Evolutionary conservation across 306 rosid species (phyloP).

Genomic region (Chamaecrista fasciculata): DNA sequence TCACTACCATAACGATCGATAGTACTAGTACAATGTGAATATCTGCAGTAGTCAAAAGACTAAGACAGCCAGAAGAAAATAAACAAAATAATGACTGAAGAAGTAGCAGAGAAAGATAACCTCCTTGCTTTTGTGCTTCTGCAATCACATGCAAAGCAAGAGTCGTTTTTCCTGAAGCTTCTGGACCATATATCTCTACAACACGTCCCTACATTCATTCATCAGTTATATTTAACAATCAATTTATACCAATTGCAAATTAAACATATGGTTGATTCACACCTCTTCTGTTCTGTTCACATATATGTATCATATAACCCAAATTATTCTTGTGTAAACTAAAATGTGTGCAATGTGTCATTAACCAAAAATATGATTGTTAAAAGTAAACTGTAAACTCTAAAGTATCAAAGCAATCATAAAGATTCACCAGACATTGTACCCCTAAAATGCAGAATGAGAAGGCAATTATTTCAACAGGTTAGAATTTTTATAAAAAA

Average conservation of each 20-base stretch:
- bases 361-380: conserved; percentile 13
- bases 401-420: neutral
- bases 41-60: neutral
- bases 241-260: conserved; percentile 2
- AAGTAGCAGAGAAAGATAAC: conserved; percentile 37
- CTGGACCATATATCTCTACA: conserved; percentile 94
- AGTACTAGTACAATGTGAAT: neutral
- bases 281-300: neutral
- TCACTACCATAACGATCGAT: neutral
- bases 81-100: conserved; percentile 8
- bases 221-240: conserved; percentile 27
- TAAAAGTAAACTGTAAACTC: conserved; percentile 12
- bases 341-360: neutral
- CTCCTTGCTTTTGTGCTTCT: conserved; percentile 94
- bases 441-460: neutral
- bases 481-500: neutral
- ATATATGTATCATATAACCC: neutral
- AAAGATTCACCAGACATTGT: neutral
- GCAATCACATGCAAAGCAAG: conserved; percentile 92
- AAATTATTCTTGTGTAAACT: neutral
- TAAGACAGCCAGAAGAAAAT: conserved; percentile 4
- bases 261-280: conserved; percentile 1
- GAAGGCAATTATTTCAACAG: neutral
- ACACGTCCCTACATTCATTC: conserved; percentile 76
- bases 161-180: conserved; percentile 96